These are phyloP conservation scores for Tylopilus orsonianus DNA, from an alignment of 1,284 basidiomycete species.

Conservation along the genomic window DNA sequence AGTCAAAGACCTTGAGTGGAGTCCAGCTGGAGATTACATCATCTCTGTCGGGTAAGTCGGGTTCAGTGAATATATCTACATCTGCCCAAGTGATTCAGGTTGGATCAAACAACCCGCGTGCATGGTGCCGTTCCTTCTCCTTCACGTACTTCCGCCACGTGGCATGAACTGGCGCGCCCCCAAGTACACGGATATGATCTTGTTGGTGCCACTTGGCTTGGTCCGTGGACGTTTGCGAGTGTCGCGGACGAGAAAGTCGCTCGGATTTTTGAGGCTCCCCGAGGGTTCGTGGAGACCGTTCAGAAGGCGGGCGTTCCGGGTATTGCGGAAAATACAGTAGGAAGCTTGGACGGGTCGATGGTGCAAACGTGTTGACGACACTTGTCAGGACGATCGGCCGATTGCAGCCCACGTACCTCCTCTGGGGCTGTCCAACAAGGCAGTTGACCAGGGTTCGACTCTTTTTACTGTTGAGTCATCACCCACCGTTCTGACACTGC, in stretches of 20 bases:
- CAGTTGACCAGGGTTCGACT: conserved; percentile 52
- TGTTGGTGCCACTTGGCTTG: conserved; percentile 76
- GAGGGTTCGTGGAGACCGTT: conserved; percentile 67
- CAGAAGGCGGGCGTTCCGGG: conserved; percentile 50
- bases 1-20: conserved; percentile 83
- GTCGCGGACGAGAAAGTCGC: conserved; percentile 92
- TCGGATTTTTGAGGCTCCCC: conserved; percentile 87
- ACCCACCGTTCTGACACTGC: not conserved
- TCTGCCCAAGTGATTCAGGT: conserved; percentile 39
- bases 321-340: conserved; percentile 47
- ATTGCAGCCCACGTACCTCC: conserved; percentile 74
- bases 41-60: conserved; percentile 72
- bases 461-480: not conserved
- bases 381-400: conserved; percentile 38
- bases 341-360: not conserved
- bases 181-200: conserved; percentile 96
- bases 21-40: conserved; percentile 79
- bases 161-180: conserved; percentile 89
- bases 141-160: conserved; percentile 36
- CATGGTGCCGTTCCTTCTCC: conserved; percentile 55
- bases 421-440: conserved; percentile 73
- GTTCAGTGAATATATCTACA: not conserved
- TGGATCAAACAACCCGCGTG: conserved; percentile 88
- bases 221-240: conserved; percentile 76
- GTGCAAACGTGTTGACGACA: conserved; percentile 10